Percentiles rank a stretch among this genome's conserved stretches.
These are phyloP conservation scores for Camelina neglecta DNA, from an alignment of 345 rosid species.

Conservation along the genomic window DNA sequence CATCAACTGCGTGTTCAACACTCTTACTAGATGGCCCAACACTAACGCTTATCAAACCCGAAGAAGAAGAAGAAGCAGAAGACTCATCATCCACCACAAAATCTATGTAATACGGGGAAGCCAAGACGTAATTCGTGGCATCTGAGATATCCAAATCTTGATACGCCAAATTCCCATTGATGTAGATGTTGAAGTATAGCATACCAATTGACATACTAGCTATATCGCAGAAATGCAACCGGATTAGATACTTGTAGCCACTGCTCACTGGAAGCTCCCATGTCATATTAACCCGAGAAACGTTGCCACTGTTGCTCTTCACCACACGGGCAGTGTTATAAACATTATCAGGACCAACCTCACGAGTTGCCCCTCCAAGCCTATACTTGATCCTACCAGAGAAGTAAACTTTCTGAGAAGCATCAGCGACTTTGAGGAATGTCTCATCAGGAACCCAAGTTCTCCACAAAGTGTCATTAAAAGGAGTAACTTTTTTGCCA, in stretches of 20 bases:
- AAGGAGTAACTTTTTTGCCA: slow-evolving; percentile 77
- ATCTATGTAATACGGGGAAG: slow-evolving; percentile 76
- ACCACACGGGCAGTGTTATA: slow-evolving; percentile 71
- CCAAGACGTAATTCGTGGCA: slow-evolving; percentile 47
- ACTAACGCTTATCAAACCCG: slow-evolving; percentile 56
- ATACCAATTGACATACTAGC: slow-evolving; percentile 70
- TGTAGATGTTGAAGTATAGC: slow-evolving; percentile 68
- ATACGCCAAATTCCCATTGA: slow-evolving; percentile 63
- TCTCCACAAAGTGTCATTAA: slow-evolving; percentile 84
- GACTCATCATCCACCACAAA: slow-evolving; percentile 54
- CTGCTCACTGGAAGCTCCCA: slow-evolving; percentile 70
- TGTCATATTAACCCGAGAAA: slow-evolving; percentile 62
- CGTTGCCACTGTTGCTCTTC: slow-evolving; percentile 51
- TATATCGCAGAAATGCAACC: slow-evolving; percentile 88
- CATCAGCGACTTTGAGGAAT: slow-evolving; percentile 54
- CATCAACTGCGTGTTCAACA: slow-evolving; percentile 56
- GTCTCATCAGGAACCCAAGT: slow-evolving; percentile 76
- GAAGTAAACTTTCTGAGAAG: slow-evolving; percentile 51
- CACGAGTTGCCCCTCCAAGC: slow-evolving; percentile 69
- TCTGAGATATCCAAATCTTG: slow-evolving; percentile 62
- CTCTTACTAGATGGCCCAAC: slow-evolving; percentile 73
- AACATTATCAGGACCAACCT: slow-evolving; percentile 81
- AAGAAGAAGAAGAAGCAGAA: slow-evolving; percentile 29
- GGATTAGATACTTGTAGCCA: slow-evolving; percentile 65
- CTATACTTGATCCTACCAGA: slow-evolving; percentile 67